Evolutionary conservation across 2,329 filamentous ascomycete species (phyloP), one percentile per base, ranked within the genome.

Genomic region (Neonectria punicea): DNA sequence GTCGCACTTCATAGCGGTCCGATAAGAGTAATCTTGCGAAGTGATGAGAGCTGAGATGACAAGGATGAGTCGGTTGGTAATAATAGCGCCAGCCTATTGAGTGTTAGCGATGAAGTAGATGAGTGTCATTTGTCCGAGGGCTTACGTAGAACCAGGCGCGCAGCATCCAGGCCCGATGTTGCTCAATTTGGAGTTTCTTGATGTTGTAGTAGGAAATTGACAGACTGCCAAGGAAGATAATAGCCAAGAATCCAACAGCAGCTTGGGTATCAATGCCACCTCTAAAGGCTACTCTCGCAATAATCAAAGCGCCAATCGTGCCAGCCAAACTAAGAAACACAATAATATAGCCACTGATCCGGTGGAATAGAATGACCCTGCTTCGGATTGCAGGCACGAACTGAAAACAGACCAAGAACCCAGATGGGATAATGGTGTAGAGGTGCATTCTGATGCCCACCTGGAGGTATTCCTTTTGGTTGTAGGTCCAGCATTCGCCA

Each of bases 141-240:
- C 30, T 22, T 10, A 74, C 80, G 61, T 66, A 84, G 80, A 66
- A 84, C 84, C 84, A 85, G 8, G 84, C 80, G 20, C 88, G 75
- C 32, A 90, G 70, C 88, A 90, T 90, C 88, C 87, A 90, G 2
- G 86, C 86, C 1, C 88, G 82, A 65, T 90, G 88, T 70, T 90
- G 84, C 32, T 90, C 87, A 51, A 91, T 87, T 71, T 90, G 87
- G 2, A 90, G 75, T 2, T 80, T 78, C 74, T 86, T 89, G 74
- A 90, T 84, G 66, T 89, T 89, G 73, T 84, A 79, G 34, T 83
- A 84, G 1, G 30, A 32, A 32, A 32, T 32, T 10, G 30, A 9
- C 10, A 32, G 34, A 7, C 13, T 36, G 13, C 34, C 34, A 6
- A 36, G 34, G 14, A 36, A 36, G 11, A 36, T 11, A 6, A 36